A percentile compares a stretch with the other conserved stretches of the same genome.
These are phyloP conservation scores for Thalassiosira hispida DNA, from an alignment of 352 stramenopile species.

Conservation along the genomic window DNA sequence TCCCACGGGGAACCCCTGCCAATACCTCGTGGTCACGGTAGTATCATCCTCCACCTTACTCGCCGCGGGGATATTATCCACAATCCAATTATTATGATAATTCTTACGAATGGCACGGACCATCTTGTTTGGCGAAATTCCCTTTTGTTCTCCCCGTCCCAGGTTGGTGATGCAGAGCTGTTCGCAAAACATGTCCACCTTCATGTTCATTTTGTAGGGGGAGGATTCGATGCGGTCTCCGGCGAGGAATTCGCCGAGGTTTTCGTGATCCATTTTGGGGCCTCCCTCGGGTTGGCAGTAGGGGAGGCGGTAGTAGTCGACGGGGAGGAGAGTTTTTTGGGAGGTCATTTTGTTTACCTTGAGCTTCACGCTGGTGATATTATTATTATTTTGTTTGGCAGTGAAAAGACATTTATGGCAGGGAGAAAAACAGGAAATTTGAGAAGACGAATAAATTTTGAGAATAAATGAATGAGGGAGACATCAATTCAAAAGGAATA, in stretches of 20 bases:
- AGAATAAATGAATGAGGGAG: too few relatives aligned
- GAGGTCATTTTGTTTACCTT: slow-evolving; percentile 87
- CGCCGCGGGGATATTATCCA: slow-evolving; percentile 96
- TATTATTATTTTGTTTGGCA: not conserved
- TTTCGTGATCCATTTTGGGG: slow-evolving; percentile 85
- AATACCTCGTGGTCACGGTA: slow-evolving; percentile 81
- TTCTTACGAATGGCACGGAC: slow-evolving; percentile 94
- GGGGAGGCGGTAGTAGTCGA: slow-evolving; percentile 98
- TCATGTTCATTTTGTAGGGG: slow-evolving; percentile 95
- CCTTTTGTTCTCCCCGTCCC: slow-evolving; percentile 64
- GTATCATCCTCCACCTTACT: slow-evolving; percentile 87
- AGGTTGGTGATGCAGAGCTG: slow-evolving; percentile 86
- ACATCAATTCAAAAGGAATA: too few relatives aligned
- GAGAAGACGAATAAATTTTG: too few relatives aligned
- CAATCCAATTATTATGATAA: slow-evolving; percentile 99
- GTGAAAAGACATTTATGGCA: not conserved
- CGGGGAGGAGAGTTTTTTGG: slow-evolving; percentile 93
- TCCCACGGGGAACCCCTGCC: slow-evolving; percentile 88
- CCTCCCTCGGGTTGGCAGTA: slow-evolving; percentile 89
- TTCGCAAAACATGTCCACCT: slow-evolving; percentile 90
- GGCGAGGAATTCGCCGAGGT: slow-evolving; percentile 98
- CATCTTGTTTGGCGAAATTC: slow-evolving; percentile 86
- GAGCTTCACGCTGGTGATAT: slow-evolving; percentile 75
- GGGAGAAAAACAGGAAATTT: not conserved
- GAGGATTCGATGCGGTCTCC: slow-evolving; percentile 99